These are phyloP conservation scores for Amoebophrya sp. DNA, from an alignment of 169 alveolate species.

Conservation along the genomic window DNA sequence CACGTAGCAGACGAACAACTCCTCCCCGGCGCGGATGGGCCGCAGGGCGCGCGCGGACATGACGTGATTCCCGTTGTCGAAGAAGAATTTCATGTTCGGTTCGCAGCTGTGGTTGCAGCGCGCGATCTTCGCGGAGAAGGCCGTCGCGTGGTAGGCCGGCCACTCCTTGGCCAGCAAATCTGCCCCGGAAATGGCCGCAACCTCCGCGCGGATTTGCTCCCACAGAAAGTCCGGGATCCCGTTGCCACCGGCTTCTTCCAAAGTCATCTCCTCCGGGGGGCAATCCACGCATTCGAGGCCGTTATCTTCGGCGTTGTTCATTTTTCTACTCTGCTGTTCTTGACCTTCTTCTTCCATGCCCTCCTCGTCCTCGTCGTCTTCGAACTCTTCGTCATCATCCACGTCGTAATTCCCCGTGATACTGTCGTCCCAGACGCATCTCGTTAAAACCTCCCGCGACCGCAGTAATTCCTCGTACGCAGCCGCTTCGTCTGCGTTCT, in stretches of 20 bases:
- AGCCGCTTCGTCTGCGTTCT: neutral
- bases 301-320: too few species aligned
- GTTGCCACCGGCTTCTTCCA: too few species aligned
- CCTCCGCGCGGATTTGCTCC: too few species aligned
- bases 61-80: neutral
- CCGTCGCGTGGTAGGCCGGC: neutral
- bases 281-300: too few species aligned
- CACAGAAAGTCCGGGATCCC: too few species aligned
- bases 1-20: neutral
- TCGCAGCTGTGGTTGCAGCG: neutral
- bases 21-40: neutral
- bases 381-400: neutral
- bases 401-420: neutral
- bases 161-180: neutral
- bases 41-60: neutral
- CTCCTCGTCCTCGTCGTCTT: constrained; percentile 12
- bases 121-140: neutral
- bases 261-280: too few species aligned
- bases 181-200: too few species aligned
- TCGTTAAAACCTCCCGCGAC: neutral
- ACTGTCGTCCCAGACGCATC: neutral
- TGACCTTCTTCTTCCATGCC: neutral
- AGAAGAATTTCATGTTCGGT: neutral
- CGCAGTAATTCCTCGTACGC: neutral
- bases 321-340: too few species aligned